Conservation (phyloP, 192 early-diverging fungal genomes). For the Coemansia sp. region DNA sequence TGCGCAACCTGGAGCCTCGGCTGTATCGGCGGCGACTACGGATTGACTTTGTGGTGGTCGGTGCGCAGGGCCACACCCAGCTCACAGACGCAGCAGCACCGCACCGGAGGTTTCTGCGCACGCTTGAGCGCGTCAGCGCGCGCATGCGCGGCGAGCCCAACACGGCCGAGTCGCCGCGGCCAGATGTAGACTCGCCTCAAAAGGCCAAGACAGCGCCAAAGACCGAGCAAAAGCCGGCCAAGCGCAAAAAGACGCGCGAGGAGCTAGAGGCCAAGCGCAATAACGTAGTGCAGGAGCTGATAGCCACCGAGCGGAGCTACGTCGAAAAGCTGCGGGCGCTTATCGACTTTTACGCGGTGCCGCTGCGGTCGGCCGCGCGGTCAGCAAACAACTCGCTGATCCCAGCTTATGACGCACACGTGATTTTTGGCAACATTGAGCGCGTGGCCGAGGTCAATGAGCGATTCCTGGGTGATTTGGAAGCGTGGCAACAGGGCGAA, state of each 20-base stretch:
- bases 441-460: conserved; percentile 58
- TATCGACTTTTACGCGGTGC: conserved; percentile 57
- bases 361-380: conserved; percentile 56
- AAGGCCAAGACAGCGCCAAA: conserved; percentile 6
- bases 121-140: conserved; percentile 43
- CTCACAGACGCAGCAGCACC: conserved; percentile 37
- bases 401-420: conserved; percentile 58
- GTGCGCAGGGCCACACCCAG: conserved; percentile 17
- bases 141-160: conserved; percentile 38
- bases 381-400: conserved; percentile 58
- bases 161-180: conserved; percentile 23
- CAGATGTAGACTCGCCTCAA: conserved; percentile 18
- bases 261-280: conserved; percentile 51
- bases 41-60: conserved; percentile 53
- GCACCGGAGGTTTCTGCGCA: conserved; percentile 49
- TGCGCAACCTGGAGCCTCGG: conserved; percentile 53
- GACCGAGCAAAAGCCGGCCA: conserved; percentile 14
- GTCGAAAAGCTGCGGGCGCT: conserved; percentile 60
- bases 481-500: conserved; percentile 34
- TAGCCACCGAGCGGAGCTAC: conserved; percentile 63
- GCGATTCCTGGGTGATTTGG: conserved; percentile 57
- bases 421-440: conserved; percentile 66
- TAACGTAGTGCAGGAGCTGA: conserved; percentile 62
- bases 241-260: conserved; percentile 43
- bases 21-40: conserved; percentile 52